These are phyloP conservation scores for Phalaenopsis aphrodite DNA, from an alignment of 106 monocot genomes.

Conservation along the genomic window DNA sequence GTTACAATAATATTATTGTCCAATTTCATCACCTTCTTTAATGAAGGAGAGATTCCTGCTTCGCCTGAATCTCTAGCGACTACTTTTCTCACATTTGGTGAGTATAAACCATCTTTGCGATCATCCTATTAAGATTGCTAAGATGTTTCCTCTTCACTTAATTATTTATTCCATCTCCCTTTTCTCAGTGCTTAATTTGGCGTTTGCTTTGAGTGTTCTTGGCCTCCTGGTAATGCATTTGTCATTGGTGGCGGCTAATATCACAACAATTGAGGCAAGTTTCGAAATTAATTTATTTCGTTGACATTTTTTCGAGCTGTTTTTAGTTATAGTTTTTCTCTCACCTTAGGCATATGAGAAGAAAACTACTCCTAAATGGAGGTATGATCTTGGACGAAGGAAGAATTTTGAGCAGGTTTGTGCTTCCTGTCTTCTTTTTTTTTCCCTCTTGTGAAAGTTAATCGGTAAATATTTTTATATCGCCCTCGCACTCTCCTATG, in stretches of 20 bases:
- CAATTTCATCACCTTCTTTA: conserved; percentile 76
- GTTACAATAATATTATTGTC: conserved; percentile 68
- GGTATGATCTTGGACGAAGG: conserved; percentile 71
- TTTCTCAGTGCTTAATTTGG: conserved; percentile 66
- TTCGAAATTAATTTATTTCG: not conserved
- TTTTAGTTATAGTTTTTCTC: not conserved
- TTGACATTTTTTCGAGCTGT: not conserved
- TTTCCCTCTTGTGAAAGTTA: too few relatives aligned
- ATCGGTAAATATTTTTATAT: too few relatives aligned
- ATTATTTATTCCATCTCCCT: not conserved
- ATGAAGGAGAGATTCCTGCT: conserved; percentile 67
- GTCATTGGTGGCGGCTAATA: conserved; percentile 72
- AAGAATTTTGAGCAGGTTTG: conserved; percentile 83
- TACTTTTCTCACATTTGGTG: conserved; percentile 86
- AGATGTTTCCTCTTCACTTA: not conserved
- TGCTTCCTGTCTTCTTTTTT: not conserved
- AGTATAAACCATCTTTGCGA: not conserved
- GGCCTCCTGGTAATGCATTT: conserved; percentile 90
- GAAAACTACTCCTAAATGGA: conserved; percentile 81
- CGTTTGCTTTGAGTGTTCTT: conserved; percentile 81
- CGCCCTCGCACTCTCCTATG: too few relatives aligned
- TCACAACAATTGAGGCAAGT: conserved; percentile 84
- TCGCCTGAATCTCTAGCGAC: conserved; percentile 77
- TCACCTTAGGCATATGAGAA: conserved; percentile 75
- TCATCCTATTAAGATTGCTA: not conserved